Base-by-base conservation (phyloP, 176 grass and related monocot species). In the Elaeis guineensis region DNA sequence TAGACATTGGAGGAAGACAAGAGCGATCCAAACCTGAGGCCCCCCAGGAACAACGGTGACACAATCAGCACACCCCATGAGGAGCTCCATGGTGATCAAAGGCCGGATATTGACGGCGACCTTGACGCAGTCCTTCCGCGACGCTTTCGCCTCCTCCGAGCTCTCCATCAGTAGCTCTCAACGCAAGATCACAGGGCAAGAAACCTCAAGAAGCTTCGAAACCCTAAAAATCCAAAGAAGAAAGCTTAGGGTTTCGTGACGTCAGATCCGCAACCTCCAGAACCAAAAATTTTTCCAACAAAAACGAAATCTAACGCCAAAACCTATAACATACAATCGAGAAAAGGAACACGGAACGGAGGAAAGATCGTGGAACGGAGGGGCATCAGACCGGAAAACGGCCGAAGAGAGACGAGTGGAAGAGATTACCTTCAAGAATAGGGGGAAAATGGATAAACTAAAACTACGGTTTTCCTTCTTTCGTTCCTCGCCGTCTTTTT, bases 91-190 rank as follows among this genome's bases (percentile, higher is more conserved):
- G 51, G 87, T 97, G 69, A 97, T 92, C 19, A 97, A 88, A 21
- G 93, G 93, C 29, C 93, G 70, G n/a, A 92, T 68, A 64, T 98
- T 98, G 63, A 98, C 87, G 8, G 81, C 87, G 1, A 98, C 93
- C 79, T 92, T 98, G 22, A 98, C 93, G 62, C 79, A 81, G 20
- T 98, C 93, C 24, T 79, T 79, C 35, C 79, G 63, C 39, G 67
- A 77, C 21, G 63, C 14, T 59, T 62, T 58, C n/a, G 52, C 61
- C 69, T 67, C 73, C 55, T 90, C 87, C 19, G 55, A 32, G 20
- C 51, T 16, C 55, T 85, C 87, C 87, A 86, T 86, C 60, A 26
- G 19, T 69, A 78, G 62, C 48, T 61, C 67, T 68, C 77, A 63
- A 50, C 52, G 35, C 65, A 21, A 62, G 76, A 53, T 44, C 35